These are phyloP conservation scores for Fusarium palustre DNA, from an alignment of 2,329 filamentous ascomycete genomes.

Conservation along the genomic window DNA sequence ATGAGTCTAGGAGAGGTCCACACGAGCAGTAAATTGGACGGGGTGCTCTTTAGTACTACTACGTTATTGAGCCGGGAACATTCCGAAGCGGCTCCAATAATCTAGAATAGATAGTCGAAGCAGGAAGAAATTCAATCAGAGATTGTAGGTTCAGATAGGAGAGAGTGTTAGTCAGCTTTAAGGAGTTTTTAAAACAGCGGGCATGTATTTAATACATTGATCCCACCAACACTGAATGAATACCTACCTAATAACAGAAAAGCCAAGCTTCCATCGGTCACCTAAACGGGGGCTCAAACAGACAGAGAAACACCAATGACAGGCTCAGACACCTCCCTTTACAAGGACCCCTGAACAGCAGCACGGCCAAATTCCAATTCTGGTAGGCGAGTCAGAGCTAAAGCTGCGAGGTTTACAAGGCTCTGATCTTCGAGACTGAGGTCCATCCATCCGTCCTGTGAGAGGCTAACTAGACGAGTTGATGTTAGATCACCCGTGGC, in stretches of 20 bases:
- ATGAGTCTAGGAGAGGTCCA: slow-evolving; percentile 11
- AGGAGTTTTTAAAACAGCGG: background rate
- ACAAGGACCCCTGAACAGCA: slow-evolving; percentile 1
- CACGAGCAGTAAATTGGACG: background rate
- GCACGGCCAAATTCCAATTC: slow-evolving; percentile 10
- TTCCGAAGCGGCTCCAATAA: slow-evolving; percentile 3
- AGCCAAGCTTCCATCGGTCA: slow-evolving; percentile 15
- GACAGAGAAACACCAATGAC: slow-evolving; percentile 3
- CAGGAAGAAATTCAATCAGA: background rate
- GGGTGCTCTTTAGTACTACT: background rate
- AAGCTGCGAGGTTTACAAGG: slow-evolving; percentile 12
- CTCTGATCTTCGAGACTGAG: slow-evolving; percentile 6
- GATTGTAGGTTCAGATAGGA: background rate
- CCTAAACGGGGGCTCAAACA: slow-evolving; percentile 20
- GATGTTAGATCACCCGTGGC: slow-evolving; percentile 18
- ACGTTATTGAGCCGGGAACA: slow-evolving; percentile 5
- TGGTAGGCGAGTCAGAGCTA: slow-evolving; percentile 25
- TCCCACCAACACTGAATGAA: background rate
- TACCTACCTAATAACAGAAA: background rate
- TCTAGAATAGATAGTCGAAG: background rate
- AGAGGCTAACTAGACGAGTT: slow-evolving; percentile 9
- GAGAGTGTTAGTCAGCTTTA: background rate
- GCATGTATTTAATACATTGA: background rate
- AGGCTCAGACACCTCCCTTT: background rate
- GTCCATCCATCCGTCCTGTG: background rate